Evolutionary conservation across 2,329 filamentous ascomycete genomes (phyloP), one percentile per base, ranked within the genome.

Genomic region (Cytospora schulzeri): DNA sequence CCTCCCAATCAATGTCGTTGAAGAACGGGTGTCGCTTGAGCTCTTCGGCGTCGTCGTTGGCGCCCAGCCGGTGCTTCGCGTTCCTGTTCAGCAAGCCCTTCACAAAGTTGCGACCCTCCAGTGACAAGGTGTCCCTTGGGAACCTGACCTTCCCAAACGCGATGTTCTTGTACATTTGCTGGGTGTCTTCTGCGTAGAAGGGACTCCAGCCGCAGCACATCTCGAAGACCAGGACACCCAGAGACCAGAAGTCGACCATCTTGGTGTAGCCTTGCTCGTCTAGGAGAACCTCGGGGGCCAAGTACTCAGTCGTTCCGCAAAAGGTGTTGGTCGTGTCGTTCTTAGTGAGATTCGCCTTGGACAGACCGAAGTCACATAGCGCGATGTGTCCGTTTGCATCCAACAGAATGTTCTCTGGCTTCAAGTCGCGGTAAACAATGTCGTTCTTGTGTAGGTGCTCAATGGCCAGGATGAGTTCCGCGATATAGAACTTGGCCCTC

Each of bases 151-250:
- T 99, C 75, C 95, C 95, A 74, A 99, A 99, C 0, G 95, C 95
- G 75, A 99, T 99, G 80, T 99, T 99, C 83, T 99, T 99, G 83
- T 99, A 99, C 95, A 99, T 99, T 77, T 99, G 95, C 78, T 99
- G 95, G 0, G 95, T 99, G 74, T 99, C 95, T 74, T 99, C 95
- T 63, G 95, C 95, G 72, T 98, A 99, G 79, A 99, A 99, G 0
- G 95, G 95, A 72, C 93, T 97, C 95, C 95, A 99, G 38, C 95
- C 95, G 72, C 95, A 99, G 81, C 95, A 99, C 95, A 99, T 99
- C 77, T 99, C 95, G 72, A 99, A 99, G 1, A 99, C 95, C 62
- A 99, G 83, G 56, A 99, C 95, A 64, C 95, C 95, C 15, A 99
- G 84, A 1, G 95, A 99, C 95, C 95, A 99, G 77, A 98, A 99